Base-by-base conservation (phyloP, 768 basidiomycete species). In the Xanthoconium stramineum region DNA sequence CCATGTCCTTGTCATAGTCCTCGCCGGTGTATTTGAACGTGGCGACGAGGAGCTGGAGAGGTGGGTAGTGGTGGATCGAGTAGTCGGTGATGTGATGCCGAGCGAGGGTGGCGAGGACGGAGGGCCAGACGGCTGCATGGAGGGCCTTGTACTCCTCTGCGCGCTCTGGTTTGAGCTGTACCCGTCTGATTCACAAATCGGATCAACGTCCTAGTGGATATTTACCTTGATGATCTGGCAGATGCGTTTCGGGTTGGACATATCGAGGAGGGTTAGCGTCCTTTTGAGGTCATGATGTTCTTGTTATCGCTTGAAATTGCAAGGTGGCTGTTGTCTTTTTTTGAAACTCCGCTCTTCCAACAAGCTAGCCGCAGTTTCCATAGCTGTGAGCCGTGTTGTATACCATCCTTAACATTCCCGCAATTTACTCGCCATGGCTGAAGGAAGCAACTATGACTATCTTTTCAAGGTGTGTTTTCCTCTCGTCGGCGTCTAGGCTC, bases 361-460 rank as follows among this genome's bases (percentile, higher is more conserved):
- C 60, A 54, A 52, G n/a, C 24, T 3, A 15, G 20, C 12, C 46
- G 38, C 14, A 39, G 38, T 36, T 14, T 14, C 36, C 36, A 11
- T 13, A 8, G 13, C 19, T 36, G 35, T 2, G 9, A 11, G 24
- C 28, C 14, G 50, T 36, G 28, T 53, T 30, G 43, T 39, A 53
- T 47, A 47, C 52, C 52, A 47, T 40, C 45, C 13, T 24, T 19
- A 33, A 44, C 43, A 14, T 33, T 28, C 20, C 17, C 15, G 7
- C 37, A 38, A 36, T 12, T 20, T 53, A 55, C 48, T 54, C 61
- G 54, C 61, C 57, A 97, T 97, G 94, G 74, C 91, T 55, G 94
- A 96, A 81, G 88, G 85, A 65, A 91, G 86, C 79, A 94, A 94
- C 82, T 98, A 97, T 78, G 96, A 98, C 73, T 98, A 89, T 80